Conservation (phyloP, 2,329 filamentous ascomycete species). For the Aschersonia sp. region DNA sequence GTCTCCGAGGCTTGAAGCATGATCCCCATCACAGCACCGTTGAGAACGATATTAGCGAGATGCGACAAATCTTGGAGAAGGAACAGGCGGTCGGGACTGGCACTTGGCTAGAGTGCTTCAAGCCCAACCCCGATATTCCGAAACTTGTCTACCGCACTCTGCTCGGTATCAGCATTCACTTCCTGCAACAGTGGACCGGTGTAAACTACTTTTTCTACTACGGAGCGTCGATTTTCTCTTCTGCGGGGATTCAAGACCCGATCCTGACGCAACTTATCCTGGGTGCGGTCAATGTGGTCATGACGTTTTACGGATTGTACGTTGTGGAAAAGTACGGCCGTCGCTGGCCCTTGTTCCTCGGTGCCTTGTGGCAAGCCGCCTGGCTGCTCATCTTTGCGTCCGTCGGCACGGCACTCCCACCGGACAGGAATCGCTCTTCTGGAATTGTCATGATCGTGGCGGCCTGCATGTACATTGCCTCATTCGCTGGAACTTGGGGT, state of each 20-base stretch:
- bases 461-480: constrained; percentile 60
- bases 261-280: constrained; percentile 56
- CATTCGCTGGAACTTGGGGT: constrained; percentile 56
- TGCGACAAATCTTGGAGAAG: constrained; percentile 30
- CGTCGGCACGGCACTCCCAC: constrained; percentile 32
- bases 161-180: constrained; percentile 48
- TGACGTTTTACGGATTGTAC: constrained; percentile 52
- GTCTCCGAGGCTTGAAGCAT: constrained; percentile 35
- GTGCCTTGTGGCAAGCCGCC: constrained; percentile 50
- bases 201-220: constrained; percentile 51
- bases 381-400: constrained; percentile 52
- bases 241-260: constrained; percentile 50
- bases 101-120: constrained; percentile 47
- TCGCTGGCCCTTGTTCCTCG: constrained; percentile 51
- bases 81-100: constrained; percentile 28
- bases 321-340: constrained; percentile 54
- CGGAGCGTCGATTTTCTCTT: constrained; percentile 50
- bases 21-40: constrained; percentile 28
- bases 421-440: constrained; percentile 26
- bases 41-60: constrained; percentile 37
- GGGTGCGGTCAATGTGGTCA: constrained; percentile 50
- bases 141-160: constrained; percentile 49
- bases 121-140: constrained; percentile 31
- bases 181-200: constrained; percentile 53
- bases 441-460: constrained; percentile 59